Conservation (phyloP, 331 rosid genomes). For the Pyracantha coccinea region DNA sequence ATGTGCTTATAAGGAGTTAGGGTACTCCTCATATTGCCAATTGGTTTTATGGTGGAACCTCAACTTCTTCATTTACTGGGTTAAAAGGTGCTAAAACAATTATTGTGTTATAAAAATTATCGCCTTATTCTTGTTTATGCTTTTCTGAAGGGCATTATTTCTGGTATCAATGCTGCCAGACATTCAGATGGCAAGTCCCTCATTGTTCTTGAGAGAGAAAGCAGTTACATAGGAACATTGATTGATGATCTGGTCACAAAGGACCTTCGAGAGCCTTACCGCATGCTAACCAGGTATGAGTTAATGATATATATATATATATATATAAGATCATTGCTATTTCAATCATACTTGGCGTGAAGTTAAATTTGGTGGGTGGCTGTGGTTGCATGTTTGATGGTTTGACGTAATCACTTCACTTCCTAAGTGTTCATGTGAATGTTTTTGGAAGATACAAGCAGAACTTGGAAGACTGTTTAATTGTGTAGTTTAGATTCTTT, state of each 20-base stretch:
- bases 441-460: background rate
- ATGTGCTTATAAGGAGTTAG: no score
- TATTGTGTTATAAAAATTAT: background rate
- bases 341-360: background rate
- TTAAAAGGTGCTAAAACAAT: no score
- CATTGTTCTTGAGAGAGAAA: conserved; percentile 92
- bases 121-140: conserved; percentile 1
- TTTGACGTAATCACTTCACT: background rate
- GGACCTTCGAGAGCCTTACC: conserved; percentile 98
- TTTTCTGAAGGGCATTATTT: conserved; percentile 61
- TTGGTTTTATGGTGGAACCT: no score
- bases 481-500: background rate
- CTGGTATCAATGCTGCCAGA: conserved; percentile 96
- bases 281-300: conserved; percentile 85
- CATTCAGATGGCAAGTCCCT: conserved; percentile 77
- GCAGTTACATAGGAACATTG: conserved; percentile 85
- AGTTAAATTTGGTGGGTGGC: background rate
- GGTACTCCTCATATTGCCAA: no score
- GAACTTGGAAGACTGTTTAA: background rate
- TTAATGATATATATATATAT: background rate
- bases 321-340: background rate
- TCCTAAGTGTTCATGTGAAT: background rate
- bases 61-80: no score
- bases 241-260: conserved; percentile 94
- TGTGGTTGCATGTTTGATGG: background rate